These are phyloP conservation scores for Nicotiana attenuata DNA, from an alignment of 257 asterid species.

Conservation along the genomic window DNA sequence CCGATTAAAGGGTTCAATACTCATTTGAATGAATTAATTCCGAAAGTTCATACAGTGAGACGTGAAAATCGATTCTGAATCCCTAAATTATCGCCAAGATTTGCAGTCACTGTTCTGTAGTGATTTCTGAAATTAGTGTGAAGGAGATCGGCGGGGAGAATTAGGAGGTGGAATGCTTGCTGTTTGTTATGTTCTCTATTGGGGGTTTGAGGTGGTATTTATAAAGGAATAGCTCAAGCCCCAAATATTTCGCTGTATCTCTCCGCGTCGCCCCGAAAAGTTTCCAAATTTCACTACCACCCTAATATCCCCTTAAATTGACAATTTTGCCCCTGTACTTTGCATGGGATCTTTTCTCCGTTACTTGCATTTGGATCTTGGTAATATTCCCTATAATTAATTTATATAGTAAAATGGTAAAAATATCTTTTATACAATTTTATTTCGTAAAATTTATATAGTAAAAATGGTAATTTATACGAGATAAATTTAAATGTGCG, in stretches of 20 bases:
- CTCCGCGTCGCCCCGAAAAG: not conserved
- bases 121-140: not conserved
- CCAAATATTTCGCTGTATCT: not conserved
- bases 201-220: not conserved
- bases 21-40: slow-evolving; percentile 4
- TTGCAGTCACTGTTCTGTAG: not conserved
- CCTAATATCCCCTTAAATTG: not conserved
- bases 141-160: not conserved
- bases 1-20: slow-evolving; percentile 30
- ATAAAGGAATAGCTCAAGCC: not conserved
- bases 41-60: not conserved
- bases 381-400: too few species aligned
- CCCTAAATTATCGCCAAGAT: not conserved
- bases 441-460: not conserved
- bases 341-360: too few species aligned
- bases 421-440: too few species aligned
- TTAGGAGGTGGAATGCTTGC: not conserved
- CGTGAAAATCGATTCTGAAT: not conserved
- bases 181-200: not conserved
- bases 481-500: too few species aligned
- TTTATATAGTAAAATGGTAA: too few species aligned
- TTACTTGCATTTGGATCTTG: too few species aligned
- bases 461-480: too few species aligned
- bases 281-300: not conserved
- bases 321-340: too few species aligned